Evolutionary conservation across 768 basidiomycete genomes (phyloP).

Genomic region (Pisolithus orientalis): DNA sequence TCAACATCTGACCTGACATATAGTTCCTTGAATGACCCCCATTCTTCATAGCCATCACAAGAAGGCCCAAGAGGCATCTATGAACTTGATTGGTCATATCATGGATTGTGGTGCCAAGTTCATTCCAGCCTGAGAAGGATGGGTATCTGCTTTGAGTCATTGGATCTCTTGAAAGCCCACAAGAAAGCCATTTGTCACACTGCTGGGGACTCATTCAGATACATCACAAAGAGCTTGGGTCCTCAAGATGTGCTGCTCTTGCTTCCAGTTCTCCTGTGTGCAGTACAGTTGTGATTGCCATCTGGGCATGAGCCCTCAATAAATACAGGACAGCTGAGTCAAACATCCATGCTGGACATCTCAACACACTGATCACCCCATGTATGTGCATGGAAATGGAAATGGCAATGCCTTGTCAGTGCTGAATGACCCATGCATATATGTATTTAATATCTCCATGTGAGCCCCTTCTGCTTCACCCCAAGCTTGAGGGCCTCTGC

Average conservation of each 20-base stretch:
- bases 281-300: conserved; percentile 95
- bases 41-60: conserved; percentile 98
- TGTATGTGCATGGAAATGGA: too few species aligned
- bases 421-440: too few species aligned
- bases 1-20: neutral
- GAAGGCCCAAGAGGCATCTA: conserved; percentile 98
- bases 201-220: conserved; percentile 98
- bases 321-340: too few species aligned
- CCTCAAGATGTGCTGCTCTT: conserved; percentile 76
- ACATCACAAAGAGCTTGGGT: conserved; percentile 98
- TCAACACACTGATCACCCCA: too few species aligned
- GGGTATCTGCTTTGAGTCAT: conserved; percentile 98
- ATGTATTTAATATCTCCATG: too few species aligned
- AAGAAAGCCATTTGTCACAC: conserved; percentile 99
- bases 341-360: too few species aligned
- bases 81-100: conserved; percentile 99
- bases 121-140: conserved; percentile 98
- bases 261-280: conserved; percentile 89
- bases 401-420: too few species aligned
- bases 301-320: conserved; percentile 19
- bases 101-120: conserved; percentile 99
- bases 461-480: too few species aligned
- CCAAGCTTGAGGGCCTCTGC: too few species aligned
- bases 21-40: conserved; percentile 99
- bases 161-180: conserved; percentile 96